phyloP scores from a whole-genome alignment of 257 asterid genomes.

The Penstemon barbatus region DNA sequence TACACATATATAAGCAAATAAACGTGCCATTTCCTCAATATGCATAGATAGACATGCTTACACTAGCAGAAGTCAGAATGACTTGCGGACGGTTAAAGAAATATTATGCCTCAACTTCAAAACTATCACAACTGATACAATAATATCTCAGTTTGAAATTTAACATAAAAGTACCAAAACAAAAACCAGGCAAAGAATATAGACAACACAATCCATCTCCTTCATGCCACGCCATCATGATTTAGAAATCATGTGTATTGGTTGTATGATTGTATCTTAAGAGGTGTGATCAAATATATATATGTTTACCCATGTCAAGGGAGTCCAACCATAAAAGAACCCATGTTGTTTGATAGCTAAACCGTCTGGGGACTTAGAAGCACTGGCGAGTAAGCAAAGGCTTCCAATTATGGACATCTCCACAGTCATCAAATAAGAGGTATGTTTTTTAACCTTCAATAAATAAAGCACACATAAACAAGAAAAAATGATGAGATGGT shows the following conservation, averaged over 20 bases:
- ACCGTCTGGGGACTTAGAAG: constrained; percentile 92
- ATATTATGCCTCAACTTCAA: background rate
- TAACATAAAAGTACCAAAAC: constrained; percentile 20
- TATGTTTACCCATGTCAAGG: constrained; percentile 66
- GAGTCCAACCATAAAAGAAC: constrained; percentile 91
- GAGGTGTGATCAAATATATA: constrained; percentile 9
- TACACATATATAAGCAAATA: background rate
- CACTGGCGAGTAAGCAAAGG: constrained; percentile 82
- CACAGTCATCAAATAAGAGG: constrained; percentile 93
- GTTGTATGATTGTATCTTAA: background rate
- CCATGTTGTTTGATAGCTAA: constrained; percentile 69
- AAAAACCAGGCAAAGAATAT: constrained; percentile 9
- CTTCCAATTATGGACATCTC: constrained; percentile 98
- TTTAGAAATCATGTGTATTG: constrained; percentile 18
- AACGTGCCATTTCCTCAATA: constrained; percentile 19
- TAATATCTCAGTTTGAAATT: constrained; percentile 11
- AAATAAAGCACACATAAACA: constrained; percentile 14
- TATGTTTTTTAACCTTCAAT: constrained; percentile 77
- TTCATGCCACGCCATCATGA: background rate
- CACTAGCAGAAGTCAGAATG: constrained; percentile 11
- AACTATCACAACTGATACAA: constrained; percentile 6
- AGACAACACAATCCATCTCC: constrained; percentile 7
- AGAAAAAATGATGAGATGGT: constrained; percentile 22
- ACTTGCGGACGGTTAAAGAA: constrained; percentile 3
- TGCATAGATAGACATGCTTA: background rate